A percentile compares a stretch with the other conserved stretches of the same genome.
These are phyloP conservation scores for Fusarium coffeatum DNA, from an alignment of 2,329 filamentous ascomycete genomes.

Conservation along the genomic window DNA sequence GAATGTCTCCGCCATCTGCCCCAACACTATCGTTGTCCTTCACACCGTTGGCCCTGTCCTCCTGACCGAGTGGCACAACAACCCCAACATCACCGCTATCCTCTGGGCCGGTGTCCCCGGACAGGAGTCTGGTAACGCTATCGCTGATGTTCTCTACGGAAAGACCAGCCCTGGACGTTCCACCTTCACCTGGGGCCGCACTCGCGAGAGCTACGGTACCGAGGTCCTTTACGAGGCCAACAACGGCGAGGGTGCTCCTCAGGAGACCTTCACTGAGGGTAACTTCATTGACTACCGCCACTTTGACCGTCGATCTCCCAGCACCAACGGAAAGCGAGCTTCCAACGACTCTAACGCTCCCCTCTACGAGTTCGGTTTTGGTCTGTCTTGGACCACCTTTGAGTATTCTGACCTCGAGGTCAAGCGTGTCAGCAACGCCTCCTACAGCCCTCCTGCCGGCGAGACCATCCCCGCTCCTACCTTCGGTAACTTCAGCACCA, in stretches of 20 bases:
- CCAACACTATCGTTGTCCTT: slow-evolving; percentile 92
- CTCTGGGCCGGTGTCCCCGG: slow-evolving; percentile 85
- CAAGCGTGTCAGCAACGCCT: slow-evolving; percentile 57
- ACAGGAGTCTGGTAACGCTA: slow-evolving; percentile 83
- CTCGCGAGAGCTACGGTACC: slow-evolving; percentile 74
- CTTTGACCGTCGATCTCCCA: slow-evolving; percentile 71
- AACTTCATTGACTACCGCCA: slow-evolving; percentile 78
- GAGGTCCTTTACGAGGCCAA: slow-evolving; percentile 76
- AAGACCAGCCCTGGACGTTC: slow-evolving; percentile 81
- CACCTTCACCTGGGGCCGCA: slow-evolving; percentile 82
- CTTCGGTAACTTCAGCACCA: slow-evolving; percentile 72
- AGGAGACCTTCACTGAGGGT: slow-evolving; percentile 80
- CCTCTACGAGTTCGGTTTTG: slow-evolving; percentile 84
- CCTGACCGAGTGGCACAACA: slow-evolving; percentile 78
- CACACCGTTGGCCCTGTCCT: slow-evolving; percentile 87
- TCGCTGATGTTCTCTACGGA: slow-evolving; percentile 87
- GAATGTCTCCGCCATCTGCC: slow-evolving; percentile 79
- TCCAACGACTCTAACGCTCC: slow-evolving; percentile 60
- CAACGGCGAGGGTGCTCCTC: slow-evolving; percentile 73
- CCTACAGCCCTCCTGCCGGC: slow-evolving; percentile 70
- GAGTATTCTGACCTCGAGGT: slow-evolving; percentile 76
- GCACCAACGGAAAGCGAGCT: slow-evolving; percentile 36
- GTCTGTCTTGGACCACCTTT: slow-evolving; percentile 84
- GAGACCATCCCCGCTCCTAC: slow-evolving; percentile 71
- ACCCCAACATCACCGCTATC: slow-evolving; percentile 84